Conservation (phyloP, 192 early-diverging fungal species). For the Pilobolus umbonatus region DNA sequence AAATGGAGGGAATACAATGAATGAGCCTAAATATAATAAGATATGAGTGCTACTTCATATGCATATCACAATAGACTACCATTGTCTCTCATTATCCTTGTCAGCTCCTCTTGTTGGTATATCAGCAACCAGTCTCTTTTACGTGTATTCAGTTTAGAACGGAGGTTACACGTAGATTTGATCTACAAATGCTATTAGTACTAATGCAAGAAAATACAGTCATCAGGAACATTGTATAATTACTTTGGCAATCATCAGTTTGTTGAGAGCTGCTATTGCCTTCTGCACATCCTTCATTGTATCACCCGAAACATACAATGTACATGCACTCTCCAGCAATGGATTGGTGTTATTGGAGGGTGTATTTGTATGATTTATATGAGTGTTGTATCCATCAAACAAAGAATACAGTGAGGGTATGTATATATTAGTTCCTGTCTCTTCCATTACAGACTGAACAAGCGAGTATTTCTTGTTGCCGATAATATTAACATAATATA, state of each 20-base stretch:
- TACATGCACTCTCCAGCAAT: background rate
- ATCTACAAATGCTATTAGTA: slow-evolving; percentile 13
- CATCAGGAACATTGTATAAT: background rate
- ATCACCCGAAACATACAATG: slow-evolving; percentile 3
- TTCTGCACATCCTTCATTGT: slow-evolving; percentile 5
- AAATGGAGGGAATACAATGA: slow-evolving; percentile 55
- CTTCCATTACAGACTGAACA: background rate
- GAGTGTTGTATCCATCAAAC: too few species aligned
- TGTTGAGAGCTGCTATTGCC: background rate
- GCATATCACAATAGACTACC: slow-evolving; percentile 22
- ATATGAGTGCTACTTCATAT: background rate
- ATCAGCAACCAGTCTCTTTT: slow-evolving; percentile 73
- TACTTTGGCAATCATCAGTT: slow-evolving; percentile 6
- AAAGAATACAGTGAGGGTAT: background rate
- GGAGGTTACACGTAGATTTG: slow-evolving; percentile 17
- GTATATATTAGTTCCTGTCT: slow-evolving; percentile 10
- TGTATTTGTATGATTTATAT: too few species aligned
- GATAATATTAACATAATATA: background rate
- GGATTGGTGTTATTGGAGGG: too few species aligned
- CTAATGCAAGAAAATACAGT: background rate
- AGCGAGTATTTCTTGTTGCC: slow-evolving; percentile 1
- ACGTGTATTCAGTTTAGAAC: slow-evolving; percentile 45
- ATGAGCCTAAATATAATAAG: slow-evolving; percentile 24
- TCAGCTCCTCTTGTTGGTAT: slow-evolving; percentile 46
- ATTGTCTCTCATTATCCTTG: slow-evolving; percentile 67